Evolutionary conservation across 2,329 filamentous ascomycete genomes (phyloP).

Genomic region (Ilyonectria mors-panacis): DNA sequence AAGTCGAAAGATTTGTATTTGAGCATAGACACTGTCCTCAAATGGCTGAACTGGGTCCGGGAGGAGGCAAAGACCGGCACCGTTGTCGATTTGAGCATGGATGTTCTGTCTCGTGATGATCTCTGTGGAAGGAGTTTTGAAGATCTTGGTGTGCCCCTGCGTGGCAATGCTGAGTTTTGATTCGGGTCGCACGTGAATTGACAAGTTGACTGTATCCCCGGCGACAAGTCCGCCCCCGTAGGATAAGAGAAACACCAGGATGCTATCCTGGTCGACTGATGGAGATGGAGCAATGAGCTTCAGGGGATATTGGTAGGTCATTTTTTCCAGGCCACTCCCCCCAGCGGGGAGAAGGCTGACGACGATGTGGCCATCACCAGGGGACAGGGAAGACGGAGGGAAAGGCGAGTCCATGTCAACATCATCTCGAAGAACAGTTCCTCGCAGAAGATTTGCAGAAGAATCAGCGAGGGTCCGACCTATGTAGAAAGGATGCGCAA

Average conservation of each 20-base stretch:
- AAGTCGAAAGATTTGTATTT: conserved; percentile 83
- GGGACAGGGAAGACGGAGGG: conserved; percentile 77
- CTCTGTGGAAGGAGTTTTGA: conserved; percentile 78
- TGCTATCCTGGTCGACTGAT: conserved; percentile 73
- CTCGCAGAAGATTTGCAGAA: neutral
- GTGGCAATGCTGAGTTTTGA: conserved; percentile 79
- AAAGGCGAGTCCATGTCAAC: conserved; percentile 77
- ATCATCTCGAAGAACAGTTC: conserved; percentile 38
- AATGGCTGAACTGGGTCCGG: conserved; percentile 97
- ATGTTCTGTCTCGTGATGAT: conserved; percentile 72
- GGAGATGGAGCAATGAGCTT: conserved; percentile 90
- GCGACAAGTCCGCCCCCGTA: conserved; percentile 95
- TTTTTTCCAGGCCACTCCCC: conserved; percentile 78
- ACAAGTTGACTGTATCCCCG: conserved; percentile 85
- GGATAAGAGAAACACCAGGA: conserved; percentile 90
- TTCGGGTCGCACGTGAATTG: conserved; percentile 73
- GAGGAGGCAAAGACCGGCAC: conserved; percentile 75
- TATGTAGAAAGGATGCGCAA: conserved; percentile 6
- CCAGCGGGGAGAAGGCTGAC: conserved; percentile 80
- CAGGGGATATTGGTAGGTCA: conserved; percentile 93
- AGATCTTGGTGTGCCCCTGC: conserved; percentile 94
- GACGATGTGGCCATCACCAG: conserved; percentile 85
- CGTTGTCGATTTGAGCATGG: conserved; percentile 63
- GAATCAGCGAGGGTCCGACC: neutral
- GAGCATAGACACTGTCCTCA: conserved; percentile 85